Evolutionary conservation across 352 stramenopile genomes (phyloP), one percentile per base, ranked within the genome.

Genomic region (Pythium graminicola): DNA sequence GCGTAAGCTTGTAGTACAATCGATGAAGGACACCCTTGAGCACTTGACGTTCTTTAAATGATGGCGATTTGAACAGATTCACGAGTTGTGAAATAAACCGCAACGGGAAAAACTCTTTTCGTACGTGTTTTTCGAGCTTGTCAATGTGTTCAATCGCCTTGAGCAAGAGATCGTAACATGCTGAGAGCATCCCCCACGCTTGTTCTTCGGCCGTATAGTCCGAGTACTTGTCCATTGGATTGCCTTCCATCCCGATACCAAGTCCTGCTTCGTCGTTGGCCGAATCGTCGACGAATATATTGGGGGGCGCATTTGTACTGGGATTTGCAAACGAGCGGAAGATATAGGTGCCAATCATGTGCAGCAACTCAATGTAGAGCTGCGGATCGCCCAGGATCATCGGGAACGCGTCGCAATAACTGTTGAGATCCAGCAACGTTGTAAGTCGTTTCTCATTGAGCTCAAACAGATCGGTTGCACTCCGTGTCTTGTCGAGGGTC

Each of bases 1-100:
- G 81, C 50, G 82, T 93, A 47, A 95, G 73, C 68, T 93, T 95
- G 76, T 93, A 93, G 66, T 95, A 95, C 61, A 95, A 55, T 44
- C 82, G 78, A 69, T 93, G 81, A 43, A 92, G 76, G 56, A 93
- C 79, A 31, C 78, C 78, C 63, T 93, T 93, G 26, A 95, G 64
- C 44, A 93, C 73, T 54, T 95, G 79, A 2, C 85, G 76, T 42
- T 95, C 85, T 41, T 86, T 85, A 56, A 90, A 90, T 51, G 81
- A 90, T n/a, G 82, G 80, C 47, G 81, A 86, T 65, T 93, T 89
- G 65, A 93, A 92, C 29, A 92, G 58, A 48, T 81, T 83, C 19
- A 94, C 79, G 27, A 94, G 62, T 62, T 89, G 79, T 1, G 74
- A 69, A 26, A 93, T 75, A 50, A 95, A 93, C 13, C 80, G 76